phyloP scores from a whole-genome alignment of 2,329 filamentous ascomycete species.

The Leptosphaerulina australis region DNA sequence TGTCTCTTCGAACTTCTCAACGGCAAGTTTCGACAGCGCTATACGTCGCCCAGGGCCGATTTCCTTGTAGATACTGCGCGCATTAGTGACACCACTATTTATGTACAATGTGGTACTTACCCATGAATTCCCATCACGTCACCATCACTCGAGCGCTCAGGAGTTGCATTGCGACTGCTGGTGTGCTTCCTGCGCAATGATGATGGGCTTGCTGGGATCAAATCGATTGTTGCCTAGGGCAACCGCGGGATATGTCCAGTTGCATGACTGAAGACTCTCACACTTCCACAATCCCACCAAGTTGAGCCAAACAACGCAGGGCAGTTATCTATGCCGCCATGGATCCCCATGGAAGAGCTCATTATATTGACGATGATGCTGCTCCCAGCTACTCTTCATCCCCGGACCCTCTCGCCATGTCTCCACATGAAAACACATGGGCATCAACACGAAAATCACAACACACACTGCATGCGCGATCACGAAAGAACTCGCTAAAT shows the following conservation, averaged over 20 bases:
- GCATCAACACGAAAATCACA: slow-evolving; percentile 28
- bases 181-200: slow-evolving; percentile 17
- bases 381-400: slow-evolving; percentile 43
- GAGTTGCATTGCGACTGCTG: not conserved
- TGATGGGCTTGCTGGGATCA: slow-evolving; percentile 17
- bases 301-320: not conserved
- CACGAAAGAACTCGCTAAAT: slow-evolving; percentile 40
- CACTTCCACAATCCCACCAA: slow-evolving; percentile 18
- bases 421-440: slow-evolving; percentile 33
- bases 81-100: slow-evolving; percentile 21
- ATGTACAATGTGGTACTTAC: slow-evolving; percentile 26
- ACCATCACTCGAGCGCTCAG: slow-evolving; percentile 9
- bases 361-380: slow-evolving; percentile 20
- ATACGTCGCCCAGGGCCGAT: slow-evolving; percentile 81
- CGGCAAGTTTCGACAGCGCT: slow-evolving; percentile 80
- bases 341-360: slow-evolving; percentile 31
- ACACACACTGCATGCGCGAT: slow-evolving; percentile 29
- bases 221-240: slow-evolving; percentile 44
- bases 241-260: slow-evolving; percentile 21
- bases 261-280: not conserved
- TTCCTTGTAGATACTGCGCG: slow-evolving; percentile 80
- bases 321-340: slow-evolving; percentile 16
- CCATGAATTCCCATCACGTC: slow-evolving; percentile 50
- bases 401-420: slow-evolving; percentile 46
- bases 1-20: slow-evolving; percentile 73